These are phyloP conservation scores for Chytriomyces hyalinus DNA, from an alignment of 192 early-diverging fungal genomes.

Conservation along the genomic window DNA sequence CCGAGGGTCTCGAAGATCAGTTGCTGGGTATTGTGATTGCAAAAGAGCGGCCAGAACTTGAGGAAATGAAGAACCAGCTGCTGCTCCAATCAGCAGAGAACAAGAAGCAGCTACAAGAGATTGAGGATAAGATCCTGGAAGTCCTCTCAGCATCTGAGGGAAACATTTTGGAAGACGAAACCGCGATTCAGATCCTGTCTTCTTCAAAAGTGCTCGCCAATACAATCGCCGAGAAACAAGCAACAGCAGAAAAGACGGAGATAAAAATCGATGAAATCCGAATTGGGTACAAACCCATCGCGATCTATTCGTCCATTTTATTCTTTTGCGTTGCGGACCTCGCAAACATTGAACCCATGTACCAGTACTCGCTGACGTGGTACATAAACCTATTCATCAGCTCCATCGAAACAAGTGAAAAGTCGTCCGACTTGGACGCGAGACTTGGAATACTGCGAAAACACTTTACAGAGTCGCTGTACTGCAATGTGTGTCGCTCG, in stretches of 20 bases:
- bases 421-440: slow-evolving; percentile 56
- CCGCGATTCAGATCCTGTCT: slow-evolving; percentile 64
- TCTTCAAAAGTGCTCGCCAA: slow-evolving; percentile 68
- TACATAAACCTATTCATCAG: slow-evolving; percentile 65
- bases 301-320: slow-evolving; percentile 55
- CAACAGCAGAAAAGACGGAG: slow-evolving; percentile 65
- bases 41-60: slow-evolving; percentile 64
- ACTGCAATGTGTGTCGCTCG: slow-evolving; percentile 64
- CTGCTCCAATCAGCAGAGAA: slow-evolving; percentile 65
- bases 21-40: slow-evolving; percentile 69
- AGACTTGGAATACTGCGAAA: slow-evolving; percentile 53
- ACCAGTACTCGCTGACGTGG: slow-evolving; percentile 68
- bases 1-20: slow-evolving; percentile 68
- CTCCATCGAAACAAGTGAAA: slow-evolving; percentile 61
- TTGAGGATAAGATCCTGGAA: slow-evolving; percentile 69
- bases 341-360: slow-evolving; percentile 70
- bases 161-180: slow-evolving; percentile 70
- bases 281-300: slow-evolving; percentile 65
- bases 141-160: slow-evolving; percentile 63
- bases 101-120: slow-evolving; percentile 65
- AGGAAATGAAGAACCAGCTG: slow-evolving; percentile 66
- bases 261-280: slow-evolving; percentile 67
- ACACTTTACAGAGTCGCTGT: slow-evolving; percentile 64
- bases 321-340: slow-evolving; percentile 70
- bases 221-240: slow-evolving; percentile 64